Evolutionary conservation across 148 eudicot genomes (phyloP).

Genomic region (Diospyros kaki): DNA sequence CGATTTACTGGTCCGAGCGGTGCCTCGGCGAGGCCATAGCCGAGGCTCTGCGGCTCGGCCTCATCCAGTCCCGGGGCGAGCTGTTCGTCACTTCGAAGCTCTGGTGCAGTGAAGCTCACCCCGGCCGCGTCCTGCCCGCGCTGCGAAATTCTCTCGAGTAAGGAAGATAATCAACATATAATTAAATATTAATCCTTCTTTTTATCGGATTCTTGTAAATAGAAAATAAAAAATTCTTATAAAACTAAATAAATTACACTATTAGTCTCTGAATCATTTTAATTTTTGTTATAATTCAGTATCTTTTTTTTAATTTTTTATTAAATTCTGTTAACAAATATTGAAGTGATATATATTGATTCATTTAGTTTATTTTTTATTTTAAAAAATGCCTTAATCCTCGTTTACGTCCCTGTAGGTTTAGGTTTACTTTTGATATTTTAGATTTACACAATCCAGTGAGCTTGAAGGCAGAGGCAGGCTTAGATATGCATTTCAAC

Average conservation of each 20-base stretch:
- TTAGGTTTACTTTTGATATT: too few relatives aligned
- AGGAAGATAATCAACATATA: too few relatives aligned
- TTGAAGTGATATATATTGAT: too few relatives aligned
- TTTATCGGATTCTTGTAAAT: too few relatives aligned
- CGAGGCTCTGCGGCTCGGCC: neutral
- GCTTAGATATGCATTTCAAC: neutral
- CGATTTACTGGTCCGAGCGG: slow-evolving; percentile 18
- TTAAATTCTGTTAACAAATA: neutral
- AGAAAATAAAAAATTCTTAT: too few relatives aligned
- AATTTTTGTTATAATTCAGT: too few relatives aligned
- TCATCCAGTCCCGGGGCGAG: neutral
- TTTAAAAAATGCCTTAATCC: too few relatives aligned
- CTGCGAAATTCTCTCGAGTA: neutral
- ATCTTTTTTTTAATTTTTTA: neutral
- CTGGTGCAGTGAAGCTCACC: neutral
- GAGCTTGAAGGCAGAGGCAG: slow-evolving; percentile 11
- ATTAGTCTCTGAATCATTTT: too few relatives aligned
- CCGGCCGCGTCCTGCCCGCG: neutral
- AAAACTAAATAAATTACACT: too few relatives aligned
- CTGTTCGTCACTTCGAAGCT: slow-evolving; percentile 2
- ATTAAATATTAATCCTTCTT: too few relatives aligned
- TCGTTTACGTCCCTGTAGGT: too few relatives aligned
- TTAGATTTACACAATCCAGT: slow-evolving; percentile 19
- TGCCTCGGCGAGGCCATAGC: slow-evolving; percentile 20
- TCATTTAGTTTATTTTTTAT: too few relatives aligned